Conservation (phyloP, 331 rosid genomes). For the Malus hybrid region DNA sequence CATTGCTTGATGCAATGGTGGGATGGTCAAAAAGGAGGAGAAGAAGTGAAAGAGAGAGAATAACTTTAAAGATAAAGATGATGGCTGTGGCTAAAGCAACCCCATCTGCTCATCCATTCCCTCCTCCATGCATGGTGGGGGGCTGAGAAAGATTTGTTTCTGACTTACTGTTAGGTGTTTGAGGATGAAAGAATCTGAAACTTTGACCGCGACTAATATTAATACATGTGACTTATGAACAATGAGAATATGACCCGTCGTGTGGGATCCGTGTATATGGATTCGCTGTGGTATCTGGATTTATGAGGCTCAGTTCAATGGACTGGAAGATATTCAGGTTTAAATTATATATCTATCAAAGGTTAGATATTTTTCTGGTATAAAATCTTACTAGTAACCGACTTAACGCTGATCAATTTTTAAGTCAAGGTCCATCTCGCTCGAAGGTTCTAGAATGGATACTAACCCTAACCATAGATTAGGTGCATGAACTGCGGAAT, state of each 20-base stretch:
- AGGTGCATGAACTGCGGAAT: too few species aligned
- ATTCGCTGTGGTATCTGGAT: slow-evolving; percentile 3
- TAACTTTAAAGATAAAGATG: slow-evolving; percentile 19
- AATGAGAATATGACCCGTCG: neutral
- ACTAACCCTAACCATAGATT: too few species aligned
- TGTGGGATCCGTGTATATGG: slow-evolving; percentile 12
- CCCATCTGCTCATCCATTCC: slow-evolving; percentile 12
- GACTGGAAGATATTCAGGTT: slow-evolving; percentile 15
- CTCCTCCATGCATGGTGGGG: neutral
- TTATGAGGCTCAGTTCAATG: slow-evolving; percentile 6
- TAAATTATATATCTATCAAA: neutral
- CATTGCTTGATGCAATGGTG: neutral
- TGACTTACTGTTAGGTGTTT: neutral
- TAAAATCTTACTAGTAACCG: slow-evolving; percentile 43
- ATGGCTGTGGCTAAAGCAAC: neutral
- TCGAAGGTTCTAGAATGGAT: neutral
- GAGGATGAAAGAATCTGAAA: slow-evolving; percentile 19
- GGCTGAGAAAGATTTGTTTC: neutral
- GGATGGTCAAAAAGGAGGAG: slow-evolving; percentile 29
- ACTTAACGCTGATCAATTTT: slow-evolving; percentile 18
- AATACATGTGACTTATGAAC: neutral
- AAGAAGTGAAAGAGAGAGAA: slow-evolving; percentile 17
- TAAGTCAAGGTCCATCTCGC: slow-evolving; percentile 1
- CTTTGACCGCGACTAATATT: neutral
- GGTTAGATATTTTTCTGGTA: slow-evolving; percentile 19